Percentiles rank a stretch among this genome's conserved stretches.
These are phyloP conservation scores for Saussurea involucrata DNA, from an alignment of 129 eudicot genomes.

Conservation along the genomic window DNA sequence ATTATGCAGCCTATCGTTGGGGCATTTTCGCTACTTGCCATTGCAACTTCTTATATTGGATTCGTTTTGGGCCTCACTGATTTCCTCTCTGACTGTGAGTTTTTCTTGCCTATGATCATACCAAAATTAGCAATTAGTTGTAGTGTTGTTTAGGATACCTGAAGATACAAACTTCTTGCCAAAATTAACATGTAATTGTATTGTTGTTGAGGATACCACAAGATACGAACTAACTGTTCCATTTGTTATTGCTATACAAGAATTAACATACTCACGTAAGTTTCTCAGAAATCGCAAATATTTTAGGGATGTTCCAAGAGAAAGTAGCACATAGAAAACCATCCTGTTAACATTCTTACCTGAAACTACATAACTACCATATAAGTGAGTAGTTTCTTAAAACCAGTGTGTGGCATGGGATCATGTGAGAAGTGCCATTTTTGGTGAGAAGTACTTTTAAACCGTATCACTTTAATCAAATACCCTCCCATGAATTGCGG, in stretches of 20 bases:
- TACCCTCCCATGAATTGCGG: too few relatives aligned
- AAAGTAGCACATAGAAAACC: neutral
- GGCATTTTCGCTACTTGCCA: constrained; percentile 83
- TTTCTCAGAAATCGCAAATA: neutral
- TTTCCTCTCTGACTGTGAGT: constrained; percentile 89
- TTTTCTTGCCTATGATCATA: neutral
- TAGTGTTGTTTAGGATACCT: neutral
- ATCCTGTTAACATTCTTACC: neutral
- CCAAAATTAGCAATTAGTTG: neutral
- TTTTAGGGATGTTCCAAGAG: neutral
- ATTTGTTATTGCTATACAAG: neutral
- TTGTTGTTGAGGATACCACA: neutral
- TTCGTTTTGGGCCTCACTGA: constrained; percentile 92
- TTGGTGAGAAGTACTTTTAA: too few relatives aligned
- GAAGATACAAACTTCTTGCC: neutral
- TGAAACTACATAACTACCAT: neutral
- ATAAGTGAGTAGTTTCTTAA: neutral
- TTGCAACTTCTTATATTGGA: constrained; percentile 92
- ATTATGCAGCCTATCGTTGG: constrained; percentile 82
- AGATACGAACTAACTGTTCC: neutral
- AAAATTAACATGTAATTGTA: neutral
- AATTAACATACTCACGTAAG: neutral
- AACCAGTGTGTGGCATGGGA: neutral
- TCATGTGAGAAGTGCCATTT: too few relatives aligned
- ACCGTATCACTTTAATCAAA: too few relatives aligned